phyloP scores from a whole-genome alignment of 192 early-diverging fungal genomes.

The Coemansia sp. region DNA sequence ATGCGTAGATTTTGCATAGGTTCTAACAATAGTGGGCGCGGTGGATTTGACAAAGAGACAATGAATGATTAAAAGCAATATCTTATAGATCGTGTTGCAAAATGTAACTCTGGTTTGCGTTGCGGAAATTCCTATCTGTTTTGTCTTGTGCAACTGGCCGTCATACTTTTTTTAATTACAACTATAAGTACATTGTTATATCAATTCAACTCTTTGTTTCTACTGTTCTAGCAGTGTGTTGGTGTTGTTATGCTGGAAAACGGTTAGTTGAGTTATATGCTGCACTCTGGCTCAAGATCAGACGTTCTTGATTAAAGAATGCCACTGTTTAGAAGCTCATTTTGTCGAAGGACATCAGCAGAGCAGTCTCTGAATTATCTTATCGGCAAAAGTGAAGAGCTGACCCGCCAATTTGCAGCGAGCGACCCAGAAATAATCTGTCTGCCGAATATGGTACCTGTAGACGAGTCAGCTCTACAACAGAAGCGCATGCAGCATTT shows the following conservation, averaged over 20 bases:
- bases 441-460: slow-evolving; percentile 3
- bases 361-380: neutral
- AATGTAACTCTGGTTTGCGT: neutral
- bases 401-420: neutral
- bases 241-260: neutral
- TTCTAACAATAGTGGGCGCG: neutral
- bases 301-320: slow-evolving; percentile 8
- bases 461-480: neutral
- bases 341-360: neutral
- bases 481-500: neutral
- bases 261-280: neutral
- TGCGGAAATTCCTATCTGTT: neutral
- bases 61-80: neutral
- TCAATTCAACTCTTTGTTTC: neutral
- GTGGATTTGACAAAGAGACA: neutral
- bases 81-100: neutral
- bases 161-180: too few species aligned
- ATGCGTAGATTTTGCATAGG: neutral
- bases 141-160: neutral
- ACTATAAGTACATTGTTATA: neutral
- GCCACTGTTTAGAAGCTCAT: neutral
- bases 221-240: neutral
- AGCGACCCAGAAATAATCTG: neutral
- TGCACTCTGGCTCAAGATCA: neutral
- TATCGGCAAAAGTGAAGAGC: neutral